Evolutionary conservation across 1,284 basidiomycete species (phyloP).

Genomic region (Chondrostereum purpureum): DNA sequence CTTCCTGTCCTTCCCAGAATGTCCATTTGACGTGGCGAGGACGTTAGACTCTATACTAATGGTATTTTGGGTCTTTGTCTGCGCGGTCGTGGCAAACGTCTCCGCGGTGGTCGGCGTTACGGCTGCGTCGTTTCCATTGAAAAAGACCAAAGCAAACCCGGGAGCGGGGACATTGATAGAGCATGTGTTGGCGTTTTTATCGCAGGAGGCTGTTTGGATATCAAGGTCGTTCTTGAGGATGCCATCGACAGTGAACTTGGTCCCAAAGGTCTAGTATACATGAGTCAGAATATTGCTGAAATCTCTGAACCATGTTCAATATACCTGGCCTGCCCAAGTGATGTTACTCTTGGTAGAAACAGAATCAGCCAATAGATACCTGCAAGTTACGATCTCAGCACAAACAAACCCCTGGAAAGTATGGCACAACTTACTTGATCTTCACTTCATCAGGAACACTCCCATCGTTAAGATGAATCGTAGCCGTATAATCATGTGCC

Average conservation of each 20-base stretch:
- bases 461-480: slow-evolving; percentile 38
- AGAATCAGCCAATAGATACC: no score
- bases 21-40: slow-evolving; percentile 30
- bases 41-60: slow-evolving; percentile 24
- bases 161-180: slow-evolving; percentile 61
- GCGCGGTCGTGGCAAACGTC: slow-evolving; percentile 51
- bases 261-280: slow-evolving; percentile 59
- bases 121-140: slow-evolving; percentile 25
- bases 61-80: slow-evolving; percentile 44
- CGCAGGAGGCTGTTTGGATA: slow-evolving; percentile 49
- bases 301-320: slow-evolving; percentile 8
- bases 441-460: slow-evolving; percentile 35
- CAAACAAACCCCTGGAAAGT: no score
- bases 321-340: slow-evolving; percentile 61
- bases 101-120: slow-evolving; percentile 29
- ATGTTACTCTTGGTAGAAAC: slow-evolving; percentile 43
- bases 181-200: slow-evolving; percentile 42
- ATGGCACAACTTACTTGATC: slow-evolving; percentile 59
- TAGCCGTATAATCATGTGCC: slow-evolving; percentile 42
- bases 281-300: slow-evolving; percentile 10
- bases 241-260: slow-evolving; percentile 57
- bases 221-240: slow-evolving; percentile 44
- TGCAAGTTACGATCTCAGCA: no score
- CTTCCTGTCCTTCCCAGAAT: no score
- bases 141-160: slow-evolving; percentile 65